Base-by-base conservation (phyloP, 202 grass and related monocot species). In the Musa balbisiana region DNA sequence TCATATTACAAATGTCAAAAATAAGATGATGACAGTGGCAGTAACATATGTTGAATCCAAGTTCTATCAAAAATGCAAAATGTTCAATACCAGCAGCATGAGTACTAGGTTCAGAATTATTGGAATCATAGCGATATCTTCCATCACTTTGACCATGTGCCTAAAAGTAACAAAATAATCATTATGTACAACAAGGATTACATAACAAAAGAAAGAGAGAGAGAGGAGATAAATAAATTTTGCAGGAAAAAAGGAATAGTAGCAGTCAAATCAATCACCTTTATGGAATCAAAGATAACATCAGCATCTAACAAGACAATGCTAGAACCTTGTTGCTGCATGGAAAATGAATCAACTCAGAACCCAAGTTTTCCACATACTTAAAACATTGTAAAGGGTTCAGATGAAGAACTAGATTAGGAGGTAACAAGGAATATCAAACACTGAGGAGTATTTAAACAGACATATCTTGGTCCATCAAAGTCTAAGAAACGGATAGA, bases 71-170 rank as follows among this genome's bases (percentile, higher is more conserved):
- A 52, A 66, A 51, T 74, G 23, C 75, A 55, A 11, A 80, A 65
- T 43, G 79, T 78, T 16, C 56, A 43, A 55, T 94, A 95, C 91
- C 95, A 81, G 91, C 95, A 83, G 91, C 91, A 70, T 87, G 90
- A 76, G 89, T 95, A 79, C 95, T 99, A 16, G 91, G 95, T 85
- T 87, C 95, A 85, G 87, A 83, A 76, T 83, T 99, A 74, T 92
- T 82, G 74, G 83, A 88, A 82, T 92, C 96, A 83, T 90, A 95
- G 73, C 85, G 85, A 91, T 91, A 92, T 80, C 87, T 99, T 62
- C 96, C 96, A 0, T 99, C 96, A 11, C 87, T 99, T 73, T 95
- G 96, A 70, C 89, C 88, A 82, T 95, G 91, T 62, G 91, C 89
- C 96, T 99, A 80, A 83, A 23, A 67, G 4, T 55, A 64, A 82